Evolutionary conservation across 805 yeast species (phyloP), one percentile per base, ranked within the genome.

Genomic region (Candida wancherniae): DNA sequence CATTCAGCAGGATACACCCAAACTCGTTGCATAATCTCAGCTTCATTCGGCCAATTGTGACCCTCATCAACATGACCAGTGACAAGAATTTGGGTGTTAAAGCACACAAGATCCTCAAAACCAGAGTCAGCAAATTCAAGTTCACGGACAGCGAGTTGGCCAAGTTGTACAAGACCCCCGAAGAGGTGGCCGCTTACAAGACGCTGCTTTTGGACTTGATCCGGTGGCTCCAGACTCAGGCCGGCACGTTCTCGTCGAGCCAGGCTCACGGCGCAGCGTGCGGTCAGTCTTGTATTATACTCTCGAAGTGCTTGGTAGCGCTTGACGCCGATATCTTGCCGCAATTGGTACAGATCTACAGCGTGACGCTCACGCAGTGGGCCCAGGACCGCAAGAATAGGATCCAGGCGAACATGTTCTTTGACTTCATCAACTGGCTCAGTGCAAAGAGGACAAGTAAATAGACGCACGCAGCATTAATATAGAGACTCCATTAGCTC

Each of bases 361-460:
- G 72, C 4, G 54, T 51, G 0, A 58, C 81, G 8, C 45, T 85
- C 54, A 71, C 75, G 41, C 45, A 48, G 12, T 87, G 95, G 95
- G 69, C 77, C 25, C 45, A 44, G 13, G 56, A 65, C 38, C 50
- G 61, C 11, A 56, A 61, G 28, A 63, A 73, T 42, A 74, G 71
- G 42, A 55, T 73, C 14, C 69, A 70, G 13, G 63, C 80, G 6
- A 61, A 72, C 9, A 51, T 84, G 48, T 86, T 83, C 51, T 70
- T 77, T 42, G 96, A 87, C 46, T 75, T 85, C 39, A 71, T 83
- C 49, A 86, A 86, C 58, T 88, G 92, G 88, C 51, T 82, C 25
- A 69, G 29, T 20, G 33, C 43, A 10, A 45, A 43, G 31, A 32
- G 44, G 19, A 13, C 29, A 2, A 21, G 13, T 16, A 19, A 12